A percentile compares a stretch with the other conserved stretches of the same genome.
Evolutionary conservation across 73 alveolate genomes (phyloP).

Genomic region (Paramecium sexaurelia): DNA sequence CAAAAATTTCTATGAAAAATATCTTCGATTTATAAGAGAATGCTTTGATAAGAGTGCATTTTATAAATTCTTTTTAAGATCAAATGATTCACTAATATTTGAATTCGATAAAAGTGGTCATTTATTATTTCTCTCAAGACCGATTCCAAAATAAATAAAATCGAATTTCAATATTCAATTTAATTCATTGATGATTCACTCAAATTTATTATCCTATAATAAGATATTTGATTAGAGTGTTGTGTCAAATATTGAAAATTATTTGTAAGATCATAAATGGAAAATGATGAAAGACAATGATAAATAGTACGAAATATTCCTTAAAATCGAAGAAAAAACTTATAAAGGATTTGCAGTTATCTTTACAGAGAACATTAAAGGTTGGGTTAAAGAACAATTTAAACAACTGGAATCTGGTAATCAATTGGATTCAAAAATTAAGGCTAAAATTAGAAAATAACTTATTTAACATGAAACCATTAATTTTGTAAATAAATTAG

Average conservation of each 20-base stretch:
- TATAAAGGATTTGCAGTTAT: slow-evolving; percentile 58
- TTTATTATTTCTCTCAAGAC: slow-evolving; percentile 28
- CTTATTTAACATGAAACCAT: slow-evolving; percentile 45
- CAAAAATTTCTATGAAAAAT: slow-evolving; percentile 10
- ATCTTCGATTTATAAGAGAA: slow-evolving; percentile 5
- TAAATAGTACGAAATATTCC: slow-evolving; percentile 34
- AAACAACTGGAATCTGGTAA: not conserved
- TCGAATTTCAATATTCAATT: not conserved
- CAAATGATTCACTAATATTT: slow-evolving; percentile 47
- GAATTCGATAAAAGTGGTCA: slow-evolving; percentile 59
- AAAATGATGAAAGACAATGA: slow-evolving; percentile 52
- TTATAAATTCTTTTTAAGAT: slow-evolving; percentile 47
- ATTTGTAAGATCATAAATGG: slow-evolving; percentile 46
- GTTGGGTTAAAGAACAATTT: slow-evolving; percentile 42
- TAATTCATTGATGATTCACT: not conserved
- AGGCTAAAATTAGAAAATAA: slow-evolving; percentile 46
- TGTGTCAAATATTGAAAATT: slow-evolving; percentile 39
- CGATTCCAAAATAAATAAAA: slow-evolving; percentile 19
- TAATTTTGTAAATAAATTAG: slow-evolving; percentile 45
- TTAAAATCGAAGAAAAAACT: slow-evolving; percentile 31
- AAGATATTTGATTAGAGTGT: slow-evolving; percentile 13
- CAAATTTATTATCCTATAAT: slow-evolving; percentile 3
- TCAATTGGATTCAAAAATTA: not conserved
- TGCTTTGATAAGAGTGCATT: slow-evolving; percentile 56
- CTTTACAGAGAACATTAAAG: slow-evolving; percentile 16